phyloP scores from a whole-genome alignment of 2,329 filamentous ascomycete species.

The Xylogone sp. region DNA sequence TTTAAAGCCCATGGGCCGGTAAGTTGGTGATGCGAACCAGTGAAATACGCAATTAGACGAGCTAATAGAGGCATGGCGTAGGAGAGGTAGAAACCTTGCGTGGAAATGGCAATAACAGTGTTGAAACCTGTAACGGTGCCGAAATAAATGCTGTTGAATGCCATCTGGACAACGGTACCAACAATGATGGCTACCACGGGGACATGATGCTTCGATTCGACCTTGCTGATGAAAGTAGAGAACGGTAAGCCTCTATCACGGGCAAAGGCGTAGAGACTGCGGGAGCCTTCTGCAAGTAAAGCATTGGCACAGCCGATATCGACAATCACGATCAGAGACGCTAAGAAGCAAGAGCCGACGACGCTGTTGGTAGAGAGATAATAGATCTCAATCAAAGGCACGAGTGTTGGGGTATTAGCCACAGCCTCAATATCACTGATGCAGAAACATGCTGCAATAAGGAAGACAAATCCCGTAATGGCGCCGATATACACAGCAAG shows the following conservation, averaged over 20 bases:
- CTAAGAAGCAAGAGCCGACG: constrained; percentile 43
- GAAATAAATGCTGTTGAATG: constrained; percentile 51
- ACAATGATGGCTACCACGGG: constrained; percentile 47
- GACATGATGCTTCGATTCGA: constrained; percentile 41
- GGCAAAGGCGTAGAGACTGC: constrained; percentile 41
- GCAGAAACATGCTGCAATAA: constrained; percentile 46
- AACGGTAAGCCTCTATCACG: constrained; percentile 51
- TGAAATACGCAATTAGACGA: constrained; percentile 43
- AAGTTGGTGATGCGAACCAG: constrained; percentile 32
- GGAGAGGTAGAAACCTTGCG: constrained; percentile 55
- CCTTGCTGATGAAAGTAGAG: constrained; percentile 39
- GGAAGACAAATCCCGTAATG: constrained; percentile 42
- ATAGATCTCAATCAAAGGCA: constrained; percentile 49
- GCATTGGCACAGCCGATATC: constrained; percentile 36
- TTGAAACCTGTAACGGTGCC: constrained; percentile 51
- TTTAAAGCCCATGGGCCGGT: constrained; percentile 38
- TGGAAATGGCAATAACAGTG: constrained; percentile 53
- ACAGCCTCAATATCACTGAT: constrained; percentile 43
- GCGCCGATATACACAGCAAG: constrained; percentile 44
- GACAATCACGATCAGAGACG: constrained; percentile 38
- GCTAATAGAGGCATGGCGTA: constrained; percentile 52
- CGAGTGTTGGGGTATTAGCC: constrained; percentile 38
- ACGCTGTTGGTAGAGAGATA: constrained; percentile 38
- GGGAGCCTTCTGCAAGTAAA: constrained; percentile 31
- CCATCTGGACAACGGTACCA: constrained; percentile 44